Base-by-base conservation (phyloP, 371 early-diverging fungal species). In the Mortierella sp. region DNA sequence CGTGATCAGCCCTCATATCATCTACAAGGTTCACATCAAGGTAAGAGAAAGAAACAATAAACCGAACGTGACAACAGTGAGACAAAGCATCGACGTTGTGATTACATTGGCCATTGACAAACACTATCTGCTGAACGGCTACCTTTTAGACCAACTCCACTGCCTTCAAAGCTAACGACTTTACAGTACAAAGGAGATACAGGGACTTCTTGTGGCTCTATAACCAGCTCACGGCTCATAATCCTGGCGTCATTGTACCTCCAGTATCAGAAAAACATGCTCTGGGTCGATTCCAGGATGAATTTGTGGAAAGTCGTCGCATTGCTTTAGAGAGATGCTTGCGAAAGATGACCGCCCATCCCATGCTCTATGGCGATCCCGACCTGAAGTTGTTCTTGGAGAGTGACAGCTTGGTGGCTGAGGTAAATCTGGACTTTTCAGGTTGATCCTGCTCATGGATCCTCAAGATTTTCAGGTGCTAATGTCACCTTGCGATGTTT, bases 141-240 rank as follows among this genome's bases (percentile, higher is more conserved):
- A 17, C n/a, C 50, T 60, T 43, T 9, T 80, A 92, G 92, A 95
- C 95, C 42, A 89, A 89, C 56, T 89, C 88, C 23, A 86, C 90
- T n/a, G 85, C 81, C 0, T 96, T 89, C 81, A 86, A 89, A 41
- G 86, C 89, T 37, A 70, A 82, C 19, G 94, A 94, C 31, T 90
- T 92, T 70, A 82, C 87, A 15, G 98, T 97, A 27, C 88, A 88
- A 15, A 86, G 98, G 59, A 81, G 98, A 19, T 98, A 94, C 78
- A 83, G 93, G 14, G 98, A 98, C 80, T 98, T 98, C 81, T 81
- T 95, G 57, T 97, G 97, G 97, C 89, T 98, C 27, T 92, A 92
- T 70, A 89, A 90, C 63, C 95, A 94, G 75, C 88, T 98, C 21
- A 86, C 89, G 0, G 69, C 82, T 0, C 86, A 87, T 26, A 91